Percentiles rank a stretch among this genome's conserved stretches.
Conservation (phyloP, 2,329 filamentous ascomycete genomes). For the Uncinocarpus reesii region DNA sequence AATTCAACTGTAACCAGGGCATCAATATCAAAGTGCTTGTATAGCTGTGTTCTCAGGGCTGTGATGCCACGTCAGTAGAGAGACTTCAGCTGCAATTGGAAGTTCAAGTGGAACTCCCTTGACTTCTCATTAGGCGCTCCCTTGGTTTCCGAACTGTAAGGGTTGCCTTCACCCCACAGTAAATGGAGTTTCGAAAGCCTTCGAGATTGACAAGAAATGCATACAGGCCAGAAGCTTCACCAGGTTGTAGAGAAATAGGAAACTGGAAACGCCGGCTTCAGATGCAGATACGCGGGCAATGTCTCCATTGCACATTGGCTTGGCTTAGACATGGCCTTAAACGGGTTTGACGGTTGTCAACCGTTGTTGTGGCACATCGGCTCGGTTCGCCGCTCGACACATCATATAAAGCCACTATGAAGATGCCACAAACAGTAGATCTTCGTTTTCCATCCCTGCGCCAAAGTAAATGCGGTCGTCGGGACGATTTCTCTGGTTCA, state of each 20-base stretch:
- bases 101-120: background rate
- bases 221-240: background rate
- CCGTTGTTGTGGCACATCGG: background rate
- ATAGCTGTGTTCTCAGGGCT: background rate
- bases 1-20: background rate
- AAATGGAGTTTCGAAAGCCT: background rate
- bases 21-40: background rate
- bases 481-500: background rate
- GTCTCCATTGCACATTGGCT: background rate
- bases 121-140: background rate
- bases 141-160: background rate
- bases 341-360: background rate
- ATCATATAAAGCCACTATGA: background rate
- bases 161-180: background rate
- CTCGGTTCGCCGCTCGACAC: background rate
- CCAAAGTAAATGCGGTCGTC: background rate
- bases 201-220: background rate
- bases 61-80: background rate
- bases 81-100: background rate
- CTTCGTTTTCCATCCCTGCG: background rate
- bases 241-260: conserved; percentile 2
- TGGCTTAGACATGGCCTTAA: background rate
- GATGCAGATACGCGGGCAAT: background rate
- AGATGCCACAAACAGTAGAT: background rate
- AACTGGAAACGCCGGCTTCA: conserved; percentile 3